A percentile compares a stretch with the other conserved stretches of the same genome.
phyloP scores from a whole-genome alignment of 495 filamentous ascomycete species.

The Neurospora africana region DNA sequence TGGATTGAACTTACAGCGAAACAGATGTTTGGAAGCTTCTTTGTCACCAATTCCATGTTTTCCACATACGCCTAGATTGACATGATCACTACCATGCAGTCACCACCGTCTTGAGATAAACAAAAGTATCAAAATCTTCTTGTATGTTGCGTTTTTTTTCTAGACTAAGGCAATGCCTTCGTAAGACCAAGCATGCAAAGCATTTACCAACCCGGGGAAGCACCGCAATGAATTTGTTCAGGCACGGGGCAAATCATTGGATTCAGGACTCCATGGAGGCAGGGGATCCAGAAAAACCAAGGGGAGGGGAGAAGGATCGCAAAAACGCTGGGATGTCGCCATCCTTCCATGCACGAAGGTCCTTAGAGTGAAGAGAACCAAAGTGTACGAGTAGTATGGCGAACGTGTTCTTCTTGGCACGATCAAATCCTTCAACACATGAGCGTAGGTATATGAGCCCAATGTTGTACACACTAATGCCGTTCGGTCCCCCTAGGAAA shows the following conservation, averaged over 20 bases:
- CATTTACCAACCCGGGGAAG: background rate
- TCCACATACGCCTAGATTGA: background rate
- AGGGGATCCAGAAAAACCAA: background rate
- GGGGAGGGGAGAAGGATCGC: background rate
- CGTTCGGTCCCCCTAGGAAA: constrained; percentile 26
- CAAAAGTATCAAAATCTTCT: background rate
- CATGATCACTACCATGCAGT: background rate
- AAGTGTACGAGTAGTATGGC: constrained; percentile 87
- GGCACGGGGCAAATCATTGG: background rate
- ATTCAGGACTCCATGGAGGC: background rate
- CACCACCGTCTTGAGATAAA: background rate
- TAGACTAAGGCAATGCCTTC: background rate
- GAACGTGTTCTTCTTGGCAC: constrained; percentile 71
- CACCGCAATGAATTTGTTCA: background rate
- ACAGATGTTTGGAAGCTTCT: background rate
- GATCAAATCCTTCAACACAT: constrained; percentile 91
- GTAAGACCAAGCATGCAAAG: background rate
- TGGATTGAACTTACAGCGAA: background rate
- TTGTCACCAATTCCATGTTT: background rate
- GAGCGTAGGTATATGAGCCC: constrained; percentile 56
- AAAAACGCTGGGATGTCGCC: constrained; percentile 48
- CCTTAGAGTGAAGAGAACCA: constrained; percentile 45
- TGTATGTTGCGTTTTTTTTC: background rate
- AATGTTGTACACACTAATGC: constrained; percentile 99
- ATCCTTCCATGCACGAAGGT: constrained; percentile 78